Percentiles rank a stretch among this genome's conserved stretches.
These are phyloP conservation scores for Ammopiptanthus mongolicus DNA, from an alignment of 306 rosid species.

Conservation along the genomic window DNA sequence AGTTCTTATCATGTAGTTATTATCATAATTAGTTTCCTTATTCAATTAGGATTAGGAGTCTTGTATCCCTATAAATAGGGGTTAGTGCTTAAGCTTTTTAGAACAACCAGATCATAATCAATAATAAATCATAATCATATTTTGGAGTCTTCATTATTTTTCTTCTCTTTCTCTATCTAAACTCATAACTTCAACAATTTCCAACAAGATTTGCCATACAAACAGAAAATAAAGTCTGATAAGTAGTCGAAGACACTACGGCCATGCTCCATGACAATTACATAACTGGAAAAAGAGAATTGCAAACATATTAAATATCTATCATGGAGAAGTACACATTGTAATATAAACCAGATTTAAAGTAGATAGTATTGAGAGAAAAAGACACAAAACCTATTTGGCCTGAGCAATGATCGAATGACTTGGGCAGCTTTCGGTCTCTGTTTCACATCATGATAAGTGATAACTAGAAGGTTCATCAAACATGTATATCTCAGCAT, in stretches of 20 bases:
- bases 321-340: background rate
- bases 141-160: too few species aligned
- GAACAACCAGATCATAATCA: too few species aligned
- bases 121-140: too few species aligned
- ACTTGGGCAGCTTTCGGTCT: slow-evolving; percentile 97
- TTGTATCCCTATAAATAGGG: too few species aligned
- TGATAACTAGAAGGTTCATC: slow-evolving; percentile 98
- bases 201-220: slow-evolving; percentile 95
- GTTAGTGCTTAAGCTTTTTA: too few species aligned
- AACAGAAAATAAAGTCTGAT: slow-evolving; percentile 96
- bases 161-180: too few species aligned
- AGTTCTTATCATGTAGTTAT: too few species aligned
- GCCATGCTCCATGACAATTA: slow-evolving; percentile 98
- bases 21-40: too few species aligned
- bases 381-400: slow-evolving; percentile 59
- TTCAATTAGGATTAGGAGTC: too few species aligned
- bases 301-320: slow-evolving; percentile 23
- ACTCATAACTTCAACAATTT: too few species aligned
- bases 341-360: background rate
- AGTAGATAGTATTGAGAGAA: background rate
- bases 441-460: slow-evolving; percentile 95
- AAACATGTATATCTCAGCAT: slow-evolving; percentile 96
- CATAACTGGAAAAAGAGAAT: slow-evolving; percentile 64
- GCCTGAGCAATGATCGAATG: slow-evolving; percentile 81
- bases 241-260: slow-evolving; percentile 97